phyloP scores from a whole-genome alignment of 495 filamentous ascomycete genomes.

The Bombardia bombarda region DNA sequence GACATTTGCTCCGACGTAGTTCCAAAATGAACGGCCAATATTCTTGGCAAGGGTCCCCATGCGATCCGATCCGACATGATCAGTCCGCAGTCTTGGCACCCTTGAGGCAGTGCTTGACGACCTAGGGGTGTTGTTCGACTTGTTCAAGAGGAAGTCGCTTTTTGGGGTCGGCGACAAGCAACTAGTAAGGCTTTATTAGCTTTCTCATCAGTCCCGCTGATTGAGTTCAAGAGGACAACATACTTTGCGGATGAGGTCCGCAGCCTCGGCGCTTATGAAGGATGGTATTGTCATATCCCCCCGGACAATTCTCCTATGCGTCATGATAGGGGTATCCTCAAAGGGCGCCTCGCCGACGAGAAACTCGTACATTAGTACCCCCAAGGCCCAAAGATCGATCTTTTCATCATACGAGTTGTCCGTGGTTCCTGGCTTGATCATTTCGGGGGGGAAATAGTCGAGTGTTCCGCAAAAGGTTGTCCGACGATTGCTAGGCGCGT shows the following conservation, averaged over 20 bases:
- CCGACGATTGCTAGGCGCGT: conserved; percentile 89
- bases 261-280: conserved; percentile 85
- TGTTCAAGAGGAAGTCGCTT: not conserved
- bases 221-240: conserved; percentile 1
- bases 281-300: conserved; percentile 91
- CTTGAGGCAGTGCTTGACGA: not conserved
- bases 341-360: conserved; percentile 93
- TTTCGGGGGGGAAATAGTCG: conserved; percentile 98
- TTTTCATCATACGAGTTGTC: conserved; percentile 90
- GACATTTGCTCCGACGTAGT: conserved; percentile 65
- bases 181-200: not conserved
- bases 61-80: no score
- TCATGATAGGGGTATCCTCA: conserved; percentile 92
- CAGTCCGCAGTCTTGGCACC: no score
- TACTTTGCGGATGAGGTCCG: conserved; percentile 86
- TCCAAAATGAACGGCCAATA: no score
- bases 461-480: conserved; percentile 96
- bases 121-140: not conserved
- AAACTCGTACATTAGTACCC: conserved; percentile 94
- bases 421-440: conserved; percentile 72
- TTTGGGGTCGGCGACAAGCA: not conserved
- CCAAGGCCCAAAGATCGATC: conserved; percentile 92
- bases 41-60: no score
- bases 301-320: conserved; percentile 80
- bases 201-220: not conserved